A percentile compares a stretch with the other conserved stretches of the same genome.
These are phyloP conservation scores for Casuarina equisetifolia DNA, from an alignment of 306 rosid genomes.

Conservation along the genomic window DNA sequence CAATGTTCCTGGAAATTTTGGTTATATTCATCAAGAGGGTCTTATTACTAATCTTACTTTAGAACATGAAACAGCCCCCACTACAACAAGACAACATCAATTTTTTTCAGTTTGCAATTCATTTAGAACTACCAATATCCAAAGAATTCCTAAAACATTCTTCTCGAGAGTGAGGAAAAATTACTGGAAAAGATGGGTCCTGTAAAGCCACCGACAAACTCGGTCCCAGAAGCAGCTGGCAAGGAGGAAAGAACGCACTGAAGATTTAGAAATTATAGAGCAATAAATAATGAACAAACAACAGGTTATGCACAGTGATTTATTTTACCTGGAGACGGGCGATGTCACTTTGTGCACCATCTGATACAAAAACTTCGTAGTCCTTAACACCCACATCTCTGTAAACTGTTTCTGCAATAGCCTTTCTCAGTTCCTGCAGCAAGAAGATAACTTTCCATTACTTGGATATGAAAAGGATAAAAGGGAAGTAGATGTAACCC, in stretches of 20 bases:
- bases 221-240: constrained; percentile 54
- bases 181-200: constrained; percentile 70
- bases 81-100: no score
- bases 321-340: constrained; percentile 55
- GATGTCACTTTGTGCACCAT: constrained; percentile 72
- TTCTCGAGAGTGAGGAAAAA: neutral
- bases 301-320: neutral
- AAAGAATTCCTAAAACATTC: neutral
- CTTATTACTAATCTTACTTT: no score
- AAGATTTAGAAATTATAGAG: neutral
- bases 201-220: constrained; percentile 58
- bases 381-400: constrained; percentile 34
- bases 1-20: no score
- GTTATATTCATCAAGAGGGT: no score
- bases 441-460: neutral
- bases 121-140: no score
- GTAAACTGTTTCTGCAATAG: constrained; percentile 55
- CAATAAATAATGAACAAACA: neutral
- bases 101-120: no score
- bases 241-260: neutral
- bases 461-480: neutral
- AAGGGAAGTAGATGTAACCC: no score
- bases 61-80: no score
- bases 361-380: constrained; percentile 60
- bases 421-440: constrained; percentile 44